phyloP scores from a whole-genome alignment of 495 filamentous ascomycete genomes.

The Penicillium silybi region DNA sequence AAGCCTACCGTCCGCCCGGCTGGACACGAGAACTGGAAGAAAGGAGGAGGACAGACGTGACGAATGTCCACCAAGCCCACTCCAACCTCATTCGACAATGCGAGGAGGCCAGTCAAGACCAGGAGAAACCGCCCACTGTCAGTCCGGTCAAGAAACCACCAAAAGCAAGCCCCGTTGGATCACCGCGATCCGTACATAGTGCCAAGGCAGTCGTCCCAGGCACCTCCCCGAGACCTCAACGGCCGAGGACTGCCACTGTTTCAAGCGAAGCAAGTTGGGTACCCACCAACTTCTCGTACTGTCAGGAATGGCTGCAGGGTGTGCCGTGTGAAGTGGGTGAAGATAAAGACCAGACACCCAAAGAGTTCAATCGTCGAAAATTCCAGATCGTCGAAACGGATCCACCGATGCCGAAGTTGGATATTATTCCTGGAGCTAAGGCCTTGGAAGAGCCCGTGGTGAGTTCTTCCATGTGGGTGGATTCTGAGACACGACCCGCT shows the following conservation, averaged over 20 bases:
- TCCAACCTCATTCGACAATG: conserved; percentile 33
- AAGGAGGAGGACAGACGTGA: conserved; percentile 15
- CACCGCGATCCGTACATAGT: conserved; percentile 2
- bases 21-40: conserved; percentile 5
- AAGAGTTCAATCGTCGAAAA: conserved; percentile 35
- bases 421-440: conserved; percentile 25
- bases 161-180: not conserved
- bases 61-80: conserved; percentile 40
- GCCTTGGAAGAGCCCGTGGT: conserved; percentile 31
- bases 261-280: conserved; percentile 45
- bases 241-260: conserved; percentile 36
- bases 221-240: conserved; percentile 25
- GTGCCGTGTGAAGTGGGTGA: conserved; percentile 33
- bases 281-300: conserved; percentile 40
- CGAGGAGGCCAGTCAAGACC: conserved; percentile 13
- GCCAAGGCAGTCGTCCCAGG: conserved; percentile 2
- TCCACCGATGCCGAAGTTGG: conserved; percentile 29
- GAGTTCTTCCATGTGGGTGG: conserved; percentile 2
- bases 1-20: conserved; percentile 12
- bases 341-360: conserved; percentile 22
- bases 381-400: conserved; percentile 42
- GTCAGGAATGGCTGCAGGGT: conserved; percentile 41
- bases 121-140: conserved; percentile 3
- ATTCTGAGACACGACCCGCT: not conserved
- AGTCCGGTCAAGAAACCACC: not conserved